phyloP scores from a whole-genome alignment of 2,329 filamentous ascomycete genomes.

The Colletotrichum cuscutae region DNA sequence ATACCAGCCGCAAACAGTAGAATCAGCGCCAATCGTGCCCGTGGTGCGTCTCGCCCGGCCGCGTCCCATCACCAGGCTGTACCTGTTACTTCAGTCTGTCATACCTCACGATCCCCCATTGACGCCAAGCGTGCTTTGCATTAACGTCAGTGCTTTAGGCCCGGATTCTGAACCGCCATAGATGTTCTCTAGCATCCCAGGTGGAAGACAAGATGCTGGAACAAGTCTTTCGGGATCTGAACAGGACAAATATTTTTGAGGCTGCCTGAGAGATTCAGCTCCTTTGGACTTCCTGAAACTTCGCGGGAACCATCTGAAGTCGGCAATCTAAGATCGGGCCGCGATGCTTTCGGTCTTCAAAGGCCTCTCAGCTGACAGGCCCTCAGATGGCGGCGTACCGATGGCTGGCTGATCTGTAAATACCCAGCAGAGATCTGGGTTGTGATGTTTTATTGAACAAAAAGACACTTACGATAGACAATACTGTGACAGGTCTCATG shows the following conservation, averaged over 20 bases:
- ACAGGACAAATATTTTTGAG: background rate
- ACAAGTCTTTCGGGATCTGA: background rate
- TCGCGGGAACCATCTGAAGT: background rate
- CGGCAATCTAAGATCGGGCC: background rate
- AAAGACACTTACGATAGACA: no score
- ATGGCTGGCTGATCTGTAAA: background rate
- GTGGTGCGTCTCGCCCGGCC: background rate
- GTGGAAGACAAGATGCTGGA: no score
- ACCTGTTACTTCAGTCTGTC: background rate
- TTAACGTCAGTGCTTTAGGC: background rate
- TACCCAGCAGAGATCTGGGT: no score
- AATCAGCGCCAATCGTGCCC: background rate
- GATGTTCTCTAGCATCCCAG: background rate
- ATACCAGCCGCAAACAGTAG: background rate
- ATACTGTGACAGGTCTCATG: background rate
- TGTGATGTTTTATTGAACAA: background rate
- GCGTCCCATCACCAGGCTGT: no score
- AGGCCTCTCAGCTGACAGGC: no score
- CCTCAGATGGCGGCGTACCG: no score
- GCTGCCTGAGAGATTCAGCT: background rate
- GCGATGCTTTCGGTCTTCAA: background rate
- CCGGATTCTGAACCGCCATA: no score
- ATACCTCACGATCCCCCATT: background rate
- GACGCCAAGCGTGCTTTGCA: background rate
- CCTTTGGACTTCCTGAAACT: background rate